phyloP scores from a whole-genome alignment of 1,139 yeast genomes.

The Pichia sp. region DNA sequence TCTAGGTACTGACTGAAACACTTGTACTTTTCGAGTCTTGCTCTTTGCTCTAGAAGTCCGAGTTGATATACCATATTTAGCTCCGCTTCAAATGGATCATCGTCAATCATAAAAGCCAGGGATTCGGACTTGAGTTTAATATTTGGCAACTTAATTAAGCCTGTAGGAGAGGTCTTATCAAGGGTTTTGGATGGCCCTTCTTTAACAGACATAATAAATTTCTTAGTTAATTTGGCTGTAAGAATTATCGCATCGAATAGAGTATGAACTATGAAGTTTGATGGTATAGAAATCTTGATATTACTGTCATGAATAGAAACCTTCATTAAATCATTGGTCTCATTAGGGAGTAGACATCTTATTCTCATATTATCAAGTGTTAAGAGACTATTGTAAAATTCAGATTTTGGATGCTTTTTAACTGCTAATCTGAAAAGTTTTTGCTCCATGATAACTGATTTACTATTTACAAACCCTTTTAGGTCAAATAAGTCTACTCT shows the following conservation, averaged over 20 bases:
- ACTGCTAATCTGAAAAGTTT: conserved; percentile 47
- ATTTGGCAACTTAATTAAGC: conserved; percentile 49
- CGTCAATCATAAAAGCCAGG: conserved; percentile 54
- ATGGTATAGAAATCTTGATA: conserved; percentile 43
- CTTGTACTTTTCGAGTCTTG: conserved; percentile 53
- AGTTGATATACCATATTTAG: conserved; percentile 71
- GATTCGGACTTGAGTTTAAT: conserved; percentile 47
- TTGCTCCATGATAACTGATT: conserved; percentile 30
- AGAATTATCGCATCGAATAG: conserved; percentile 60
- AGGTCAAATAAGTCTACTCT: conserved; percentile 43
- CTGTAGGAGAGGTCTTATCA: conserved; percentile 36
- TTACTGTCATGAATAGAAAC: conserved; percentile 39
- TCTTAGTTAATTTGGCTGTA: conserved; percentile 51
- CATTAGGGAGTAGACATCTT: conserved; percentile 24
- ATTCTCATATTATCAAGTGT: conserved; percentile 19
- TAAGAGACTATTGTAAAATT: conserved; percentile 12
- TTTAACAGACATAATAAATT: conserved; percentile 45
- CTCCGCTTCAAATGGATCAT: conserved; percentile 85
- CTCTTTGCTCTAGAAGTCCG: conserved; percentile 67
- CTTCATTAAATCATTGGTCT: conserved; percentile 25
- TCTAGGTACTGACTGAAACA: conserved; percentile 44
- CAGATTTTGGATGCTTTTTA: conserved; percentile 27
- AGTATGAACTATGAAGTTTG: conserved; percentile 52
- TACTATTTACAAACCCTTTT: conserved; percentile 24
- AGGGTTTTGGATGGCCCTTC: conserved; percentile 35